A percentile compares a stretch with the other conserved stretches of the same genome.
Evolutionary conservation across 192 early-diverging fungal genomes (phyloP).

Genomic region (Lobosporangium transversale): DNA sequence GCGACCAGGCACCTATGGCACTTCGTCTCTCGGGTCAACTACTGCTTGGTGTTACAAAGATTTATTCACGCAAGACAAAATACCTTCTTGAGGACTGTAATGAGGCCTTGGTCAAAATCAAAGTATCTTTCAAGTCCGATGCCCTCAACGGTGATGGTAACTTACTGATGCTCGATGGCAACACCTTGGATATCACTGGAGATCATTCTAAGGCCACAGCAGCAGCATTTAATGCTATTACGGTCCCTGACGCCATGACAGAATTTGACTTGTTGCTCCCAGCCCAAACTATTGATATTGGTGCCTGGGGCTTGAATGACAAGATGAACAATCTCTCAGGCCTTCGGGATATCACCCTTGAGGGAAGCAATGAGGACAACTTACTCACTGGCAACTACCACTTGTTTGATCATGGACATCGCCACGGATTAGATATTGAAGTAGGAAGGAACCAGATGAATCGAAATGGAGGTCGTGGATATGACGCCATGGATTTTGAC

Average conservation of each 20-base stretch:
- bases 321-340: slow-evolving; percentile 63
- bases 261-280: slow-evolving; percentile 94
- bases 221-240: slow-evolving; percentile 85
- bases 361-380: slow-evolving; percentile 14
- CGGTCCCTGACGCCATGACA: slow-evolving; percentile 84
- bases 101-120: slow-evolving; percentile 94
- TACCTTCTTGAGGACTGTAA: slow-evolving; percentile 98
- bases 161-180: slow-evolving; percentile 33
- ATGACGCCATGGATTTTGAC: slow-evolving; percentile 48
- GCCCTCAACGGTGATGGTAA: slow-evolving; percentile 75
- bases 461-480: slow-evolving; percentile 54
- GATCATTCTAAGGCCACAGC: slow-evolving; percentile 61
- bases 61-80: slow-evolving; percentile 95
- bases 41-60: slow-evolving; percentile 92
- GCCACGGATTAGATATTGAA: slow-evolving; percentile 51
- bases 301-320: slow-evolving; percentile 43
- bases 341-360: slow-evolving; percentile 75
- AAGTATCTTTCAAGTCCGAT: slow-evolving; percentile 76
- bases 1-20: slow-evolving; percentile 87
- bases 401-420: slow-evolving; percentile 29
- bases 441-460: slow-evolving; percentile 44
- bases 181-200: slow-evolving; percentile 79
- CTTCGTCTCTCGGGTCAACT: slow-evolving; percentile 96
- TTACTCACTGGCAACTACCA: slow-evolving; percentile 20
- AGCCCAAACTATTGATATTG: slow-evolving; percentile 55